These are phyloP conservation scores for Nakaseomyces nivariensis DNA, from an alignment of 1,139 yeast genomes.

Conservation along the genomic window DNA sequence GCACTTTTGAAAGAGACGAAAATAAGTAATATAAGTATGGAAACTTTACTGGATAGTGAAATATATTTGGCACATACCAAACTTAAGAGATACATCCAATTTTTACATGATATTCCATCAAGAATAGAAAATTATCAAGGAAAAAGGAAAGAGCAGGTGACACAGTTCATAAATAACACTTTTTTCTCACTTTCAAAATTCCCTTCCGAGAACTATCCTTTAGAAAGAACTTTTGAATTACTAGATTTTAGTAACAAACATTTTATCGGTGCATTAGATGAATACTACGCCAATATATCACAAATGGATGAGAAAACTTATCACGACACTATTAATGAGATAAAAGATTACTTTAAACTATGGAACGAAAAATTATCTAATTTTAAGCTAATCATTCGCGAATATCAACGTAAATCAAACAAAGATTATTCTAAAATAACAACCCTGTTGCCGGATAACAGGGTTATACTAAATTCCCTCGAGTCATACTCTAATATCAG, in stretches of 20 bases:
- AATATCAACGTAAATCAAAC: slow-evolving; percentile 1
- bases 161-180: not conserved
- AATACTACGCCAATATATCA: not conserved
- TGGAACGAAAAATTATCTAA: slow-evolving; percentile 1
- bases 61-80: not conserved
- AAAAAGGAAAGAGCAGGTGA: not conserved
- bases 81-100: not conserved
- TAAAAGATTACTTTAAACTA: slow-evolving; percentile 9
- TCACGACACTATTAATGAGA: slow-evolving; percentile 8
- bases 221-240: not conserved
- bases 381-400: slow-evolving; percentile 1
- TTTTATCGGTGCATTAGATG: not conserved
- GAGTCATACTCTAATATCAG: not conserved
- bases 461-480: not conserved
- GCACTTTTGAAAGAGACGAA: slow-evolving; percentile 4
- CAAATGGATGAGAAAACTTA: not conserved
- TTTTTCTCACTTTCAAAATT: not conserved
- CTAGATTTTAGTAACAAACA: not conserved
- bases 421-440: not conserved
- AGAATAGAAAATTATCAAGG: not conserved
- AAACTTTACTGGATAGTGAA: not conserved
- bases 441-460: slow-evolving; percentile 1
- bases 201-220: not conserved
- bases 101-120: not conserved
- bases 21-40: not conserved